phyloP scores from a whole-genome alignment of 2,329 filamentous ascomycete species.

The Xylariaceae sp. region DNA sequence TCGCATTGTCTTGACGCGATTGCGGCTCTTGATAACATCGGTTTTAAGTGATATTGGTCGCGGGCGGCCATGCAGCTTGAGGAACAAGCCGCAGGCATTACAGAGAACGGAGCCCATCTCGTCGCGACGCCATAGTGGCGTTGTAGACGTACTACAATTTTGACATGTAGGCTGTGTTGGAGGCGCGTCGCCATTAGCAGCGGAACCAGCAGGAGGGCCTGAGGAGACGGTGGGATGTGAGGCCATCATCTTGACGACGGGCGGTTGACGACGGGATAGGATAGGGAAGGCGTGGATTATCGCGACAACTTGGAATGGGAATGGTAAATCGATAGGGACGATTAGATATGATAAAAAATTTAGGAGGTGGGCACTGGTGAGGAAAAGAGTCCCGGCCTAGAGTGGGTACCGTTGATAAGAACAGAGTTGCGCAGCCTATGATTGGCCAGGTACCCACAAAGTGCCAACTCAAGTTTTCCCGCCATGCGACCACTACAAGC shows the following conservation, averaged over 20 bases:
- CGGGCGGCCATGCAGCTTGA: constrained; percentile 93
- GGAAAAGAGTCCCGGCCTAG: constrained; percentile 7
- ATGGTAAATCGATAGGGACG: constrained; percentile 32
- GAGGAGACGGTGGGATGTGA: constrained; percentile 44
- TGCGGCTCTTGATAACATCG: constrained; percentile 99
- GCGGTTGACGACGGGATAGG: constrained; percentile 26
- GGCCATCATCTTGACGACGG: constrained; percentile 41
- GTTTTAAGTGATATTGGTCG: constrained; percentile 97
- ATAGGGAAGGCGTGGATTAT: constrained; percentile 28
- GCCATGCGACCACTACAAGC: too few species aligned
- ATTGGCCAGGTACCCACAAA: constrained; percentile 20
- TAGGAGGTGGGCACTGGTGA: constrained; percentile 22
- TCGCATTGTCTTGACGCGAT: constrained; percentile 88
- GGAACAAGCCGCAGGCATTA: constrained; percentile 96
- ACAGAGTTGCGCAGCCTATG: not conserved
- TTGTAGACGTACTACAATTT: constrained; percentile 95
- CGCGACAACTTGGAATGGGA: constrained; percentile 5
- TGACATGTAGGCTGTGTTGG: constrained; percentile 89
- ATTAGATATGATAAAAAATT: constrained; percentile 38
- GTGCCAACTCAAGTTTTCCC: too few species aligned
- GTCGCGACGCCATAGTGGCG: constrained; percentile 95
- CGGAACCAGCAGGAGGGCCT: constrained; percentile 41
- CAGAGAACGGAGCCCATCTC: constrained; percentile 94
- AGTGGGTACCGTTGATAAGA: constrained; percentile 28
- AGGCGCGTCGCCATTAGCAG: constrained; percentile 63